These are phyloP conservation scores for Papilionanthe hybrid DNA, from an alignment of 116 monocot species.

Conservation along the genomic window DNA sequence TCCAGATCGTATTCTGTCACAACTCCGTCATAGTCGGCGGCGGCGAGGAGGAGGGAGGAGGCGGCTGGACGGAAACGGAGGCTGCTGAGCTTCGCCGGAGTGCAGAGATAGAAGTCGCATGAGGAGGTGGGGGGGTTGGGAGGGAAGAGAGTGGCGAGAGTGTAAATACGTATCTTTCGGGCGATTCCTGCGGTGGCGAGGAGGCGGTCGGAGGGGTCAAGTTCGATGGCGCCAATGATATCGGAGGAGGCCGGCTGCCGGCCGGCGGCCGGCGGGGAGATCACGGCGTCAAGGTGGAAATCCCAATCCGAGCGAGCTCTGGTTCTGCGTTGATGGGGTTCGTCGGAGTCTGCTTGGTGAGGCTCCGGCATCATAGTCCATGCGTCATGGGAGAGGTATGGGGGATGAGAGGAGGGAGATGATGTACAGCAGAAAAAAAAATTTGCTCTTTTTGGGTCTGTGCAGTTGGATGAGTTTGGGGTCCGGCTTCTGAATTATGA, in stretches of 20 bases:
- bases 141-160: slow-evolving; percentile 1
- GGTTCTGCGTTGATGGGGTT: background rate
- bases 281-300: slow-evolving; percentile 41
- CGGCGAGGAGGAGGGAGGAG: slow-evolving; percentile 22
- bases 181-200: slow-evolving; percentile 79
- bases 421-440: background rate
- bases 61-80: slow-evolving; percentile 50
- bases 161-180: slow-evolving; percentile 63
- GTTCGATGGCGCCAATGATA: slow-evolving; percentile 54
- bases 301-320: slow-evolving; percentile 49
- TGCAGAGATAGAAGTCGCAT: slow-evolving; percentile 45
- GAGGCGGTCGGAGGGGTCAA: slow-evolving; percentile 51
- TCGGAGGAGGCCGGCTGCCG: slow-evolving; percentile 21
- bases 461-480: too few relatives aligned
- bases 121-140: slow-evolving; percentile 10
- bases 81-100: slow-evolving; percentile 96
- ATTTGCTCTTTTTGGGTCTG: background rate
- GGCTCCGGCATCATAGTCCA: background rate
- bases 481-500: too few relatives aligned
- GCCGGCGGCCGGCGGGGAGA: slow-evolving; percentile 14
- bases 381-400: background rate
- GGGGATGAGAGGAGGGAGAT: background rate
- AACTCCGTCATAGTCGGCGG: slow-evolving; percentile 93
- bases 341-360: background rate
- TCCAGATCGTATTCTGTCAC: slow-evolving; percentile 95